Percentiles rank a stretch among this genome's conserved stretches.
Evolutionary conservation across 1,284 basidiomycete species (phyloP).

Genomic region (Caloboletus firmus): DNA sequence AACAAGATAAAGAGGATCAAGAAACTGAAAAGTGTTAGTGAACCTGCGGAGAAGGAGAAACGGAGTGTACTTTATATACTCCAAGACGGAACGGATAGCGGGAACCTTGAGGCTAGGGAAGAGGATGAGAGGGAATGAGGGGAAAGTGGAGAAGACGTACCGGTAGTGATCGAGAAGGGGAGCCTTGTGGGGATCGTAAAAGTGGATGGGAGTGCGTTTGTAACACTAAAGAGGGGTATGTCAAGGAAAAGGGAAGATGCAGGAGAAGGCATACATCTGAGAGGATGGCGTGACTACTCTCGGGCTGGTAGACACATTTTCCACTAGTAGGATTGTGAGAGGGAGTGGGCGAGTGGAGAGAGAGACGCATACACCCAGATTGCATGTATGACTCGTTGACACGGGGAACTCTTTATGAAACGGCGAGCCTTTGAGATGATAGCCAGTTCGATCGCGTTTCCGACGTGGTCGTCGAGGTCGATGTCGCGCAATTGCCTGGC

Average conservation of each 20-base stretch:
- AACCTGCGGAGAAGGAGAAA: constrained; percentile 48
- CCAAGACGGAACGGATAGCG: constrained; percentile 83
- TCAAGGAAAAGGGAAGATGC: not conserved
- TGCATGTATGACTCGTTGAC: constrained; percentile 83
- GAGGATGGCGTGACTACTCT: constrained; percentile 82
- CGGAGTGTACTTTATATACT: constrained; percentile 71
- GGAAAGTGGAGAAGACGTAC: constrained; percentile 39
- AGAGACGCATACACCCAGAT: constrained; percentile 64
- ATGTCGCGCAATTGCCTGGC: constrained; percentile 73
- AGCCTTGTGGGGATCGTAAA: constrained; percentile 92
- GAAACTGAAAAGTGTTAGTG: constrained; percentile 60
- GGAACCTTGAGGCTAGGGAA: constrained; percentile 82
- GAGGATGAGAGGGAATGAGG: not conserved
- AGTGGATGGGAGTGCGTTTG: constrained; percentile 88
- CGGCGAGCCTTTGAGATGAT: constrained; percentile 82
- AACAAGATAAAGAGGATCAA: constrained; percentile 82
- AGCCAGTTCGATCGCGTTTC: constrained; percentile 90
- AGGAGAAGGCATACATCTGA: constrained; percentile 62
- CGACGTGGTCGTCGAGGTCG: constrained; percentile 75
- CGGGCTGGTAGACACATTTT: constrained; percentile 85
- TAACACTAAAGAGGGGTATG: constrained; percentile 64
- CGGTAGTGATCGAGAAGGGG: constrained; percentile 92
- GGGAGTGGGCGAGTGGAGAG: not conserved
- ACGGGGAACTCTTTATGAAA: constrained; percentile 84
- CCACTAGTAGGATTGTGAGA: constrained; percentile 49